A percentile compares a stretch with the other conserved stretches of the same genome.
These are phyloP conservation scores for Aeschynomene evenia DNA, from an alignment of 306 rosid genomes.

Conservation along the genomic window DNA sequence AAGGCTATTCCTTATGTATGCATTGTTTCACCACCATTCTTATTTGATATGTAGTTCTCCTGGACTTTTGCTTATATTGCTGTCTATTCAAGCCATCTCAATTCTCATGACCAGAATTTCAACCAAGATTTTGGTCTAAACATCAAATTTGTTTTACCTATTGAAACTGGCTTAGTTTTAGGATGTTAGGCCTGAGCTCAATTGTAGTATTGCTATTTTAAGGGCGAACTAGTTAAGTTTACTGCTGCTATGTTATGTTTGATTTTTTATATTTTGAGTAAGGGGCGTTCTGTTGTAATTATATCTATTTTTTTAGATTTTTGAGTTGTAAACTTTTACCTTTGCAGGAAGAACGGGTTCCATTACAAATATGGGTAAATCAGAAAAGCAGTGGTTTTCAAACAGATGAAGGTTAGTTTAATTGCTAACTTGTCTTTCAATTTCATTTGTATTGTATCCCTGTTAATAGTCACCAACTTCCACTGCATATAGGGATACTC, in stretches of 20 bases:
- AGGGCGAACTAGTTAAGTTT: no score
- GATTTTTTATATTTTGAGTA: not conserved
- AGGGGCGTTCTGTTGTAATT: no score
- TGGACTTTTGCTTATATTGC: no score
- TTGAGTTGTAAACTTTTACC: slow-evolving; percentile 27
- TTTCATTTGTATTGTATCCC: slow-evolving; percentile 4
- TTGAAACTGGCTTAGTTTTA: no score
- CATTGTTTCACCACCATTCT: no score
- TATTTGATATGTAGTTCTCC: no score
- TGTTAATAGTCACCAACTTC: slow-evolving; percentile 3
- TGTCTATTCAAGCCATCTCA: no score
- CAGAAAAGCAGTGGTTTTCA: slow-evolving; percentile 75
- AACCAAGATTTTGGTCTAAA: no score
- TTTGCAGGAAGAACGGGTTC: slow-evolving; percentile 85
- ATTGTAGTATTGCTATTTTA: no score
- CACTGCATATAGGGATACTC: slow-evolving; percentile 6
- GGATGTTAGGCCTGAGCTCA: not conserved
- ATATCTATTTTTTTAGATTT: slow-evolving; percentile 1
- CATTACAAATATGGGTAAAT: slow-evolving; percentile 87
- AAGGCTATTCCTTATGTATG: no score
- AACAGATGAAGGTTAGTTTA: slow-evolving; percentile 64
- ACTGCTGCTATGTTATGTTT: not conserved
- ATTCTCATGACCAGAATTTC: no score
- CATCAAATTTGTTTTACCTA: no score
- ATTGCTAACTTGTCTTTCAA: slow-evolving; percentile 40